phyloP scores from a whole-genome alignment of 2,329 filamentous ascomycete species.

The Huntiella moniliformis region DNA sequence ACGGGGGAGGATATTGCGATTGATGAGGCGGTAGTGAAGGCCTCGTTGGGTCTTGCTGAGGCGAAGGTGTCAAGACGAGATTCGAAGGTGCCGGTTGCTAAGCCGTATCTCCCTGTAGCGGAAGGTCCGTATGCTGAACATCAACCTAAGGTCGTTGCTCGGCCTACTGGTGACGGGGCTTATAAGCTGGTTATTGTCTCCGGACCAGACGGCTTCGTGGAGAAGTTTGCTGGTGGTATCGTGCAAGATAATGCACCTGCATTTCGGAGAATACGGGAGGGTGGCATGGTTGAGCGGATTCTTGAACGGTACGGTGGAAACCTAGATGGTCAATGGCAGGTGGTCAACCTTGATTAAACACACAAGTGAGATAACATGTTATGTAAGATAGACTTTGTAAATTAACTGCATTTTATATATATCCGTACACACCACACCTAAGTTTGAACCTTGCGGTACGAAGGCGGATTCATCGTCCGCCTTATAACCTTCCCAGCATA shows the following conservation, averaged over 20 bases:
- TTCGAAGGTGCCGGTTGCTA: constrained; percentile 15
- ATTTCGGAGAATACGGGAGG: constrained; percentile 7
- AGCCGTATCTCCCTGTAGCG: constrained; percentile 16
- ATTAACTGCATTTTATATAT: background rate
- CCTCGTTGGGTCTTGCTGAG: constrained; percentile 15
- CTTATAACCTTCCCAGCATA: constrained; percentile 74
- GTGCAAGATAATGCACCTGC: constrained; percentile 9
- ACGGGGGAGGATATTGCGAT: constrained; percentile 62
- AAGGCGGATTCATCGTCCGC: constrained; percentile 73
- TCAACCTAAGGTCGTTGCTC: constrained; percentile 10
- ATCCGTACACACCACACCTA: constrained; percentile 18
- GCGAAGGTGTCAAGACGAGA: background rate
- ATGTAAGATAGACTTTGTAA: background rate
- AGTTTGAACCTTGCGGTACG: constrained; percentile 79
- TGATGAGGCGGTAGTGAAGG: constrained; percentile 28
- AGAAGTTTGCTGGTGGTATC: constrained; percentile 49
- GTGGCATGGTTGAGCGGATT: constrained; percentile 10
- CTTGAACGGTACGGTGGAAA: constrained; percentile 4
- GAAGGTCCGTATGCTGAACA: constrained; percentile 9
- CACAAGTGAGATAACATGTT: background rate
- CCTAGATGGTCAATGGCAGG: constrained; percentile 8
- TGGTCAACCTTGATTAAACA: constrained; percentile 10
- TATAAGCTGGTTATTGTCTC: constrained; percentile 62
- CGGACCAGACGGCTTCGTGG: constrained; percentile 78
- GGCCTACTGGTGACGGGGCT: constrained; percentile 20